Evolutionary conservation across 2,329 filamentous ascomycete species (phyloP), one percentile per base, ranked within the genome.

Genomic region (Atkinsonella hypoxylon): DNA sequence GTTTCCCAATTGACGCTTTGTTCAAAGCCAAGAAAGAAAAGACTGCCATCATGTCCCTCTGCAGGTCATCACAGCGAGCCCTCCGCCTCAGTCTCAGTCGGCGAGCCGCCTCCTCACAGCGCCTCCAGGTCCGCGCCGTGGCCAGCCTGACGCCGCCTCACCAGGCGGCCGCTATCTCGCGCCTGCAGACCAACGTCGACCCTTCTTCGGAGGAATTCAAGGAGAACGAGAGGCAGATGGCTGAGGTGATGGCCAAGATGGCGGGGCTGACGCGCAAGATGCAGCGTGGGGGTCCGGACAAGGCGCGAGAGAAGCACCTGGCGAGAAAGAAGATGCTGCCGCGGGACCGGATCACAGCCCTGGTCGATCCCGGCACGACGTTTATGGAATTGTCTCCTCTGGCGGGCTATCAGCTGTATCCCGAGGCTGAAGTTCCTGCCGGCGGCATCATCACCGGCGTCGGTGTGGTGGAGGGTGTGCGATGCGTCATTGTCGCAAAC

Each of bases 331-430:
- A 97, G 76, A 95, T 97, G 89, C 77, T 98, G 51, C 89, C 90
- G 2, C 75, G 93, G 56, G 91, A 97, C 67, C 83, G 91, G 34
- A 81, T 98, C 49, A 86, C 89, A 0, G 86, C 89, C 4, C 72
- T 98, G 56, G 78, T 96, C 55, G 91, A 98, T 63, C 85, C 88
- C 0, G 90, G 90, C 4, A 91, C 88, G 2, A 85, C 86, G 0
- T 97, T 98, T 63, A 69, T 98, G 54, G 91, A 98, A 70, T 75
- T 98, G n/a, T 94, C 88, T 17, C 81, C 89, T n/a, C 74, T 97
- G 60, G 91, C 91, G 0, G 91, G 87, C 15, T 78, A 95, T 63
- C 83, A 87, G 52, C 74, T 96, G 48, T 97, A 97, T 62, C 79
- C 83, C 0, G 88, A 85, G 51, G 89, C 91, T 52, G 87, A 95